Conservation (phyloP, 2,329 filamentous ascomycete genomes). For the Aquanectria penicillioides region DNA sequence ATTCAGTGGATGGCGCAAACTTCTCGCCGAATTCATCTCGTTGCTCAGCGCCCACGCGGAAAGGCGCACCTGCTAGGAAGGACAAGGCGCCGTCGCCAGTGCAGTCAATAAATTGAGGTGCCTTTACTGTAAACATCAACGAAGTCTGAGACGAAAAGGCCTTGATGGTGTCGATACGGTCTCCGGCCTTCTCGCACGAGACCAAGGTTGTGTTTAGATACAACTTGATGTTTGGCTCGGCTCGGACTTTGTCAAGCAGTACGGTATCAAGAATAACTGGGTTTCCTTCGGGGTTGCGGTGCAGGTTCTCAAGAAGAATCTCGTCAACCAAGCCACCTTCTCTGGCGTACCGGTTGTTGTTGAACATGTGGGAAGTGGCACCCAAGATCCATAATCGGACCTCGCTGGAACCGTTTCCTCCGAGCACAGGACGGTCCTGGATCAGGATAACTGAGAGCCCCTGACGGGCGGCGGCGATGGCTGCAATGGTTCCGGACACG, state of each 20-base stretch:
- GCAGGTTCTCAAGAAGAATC: constrained; percentile 38
- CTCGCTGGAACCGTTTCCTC: constrained; percentile 38
- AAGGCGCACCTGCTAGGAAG: constrained; percentile 38
- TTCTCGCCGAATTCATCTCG: constrained; percentile 36
- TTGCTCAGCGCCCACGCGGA: constrained; percentile 37
- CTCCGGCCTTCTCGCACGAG: constrained; percentile 33
- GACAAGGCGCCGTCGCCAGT: constrained; percentile 38
- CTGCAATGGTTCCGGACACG: constrained; percentile 34
- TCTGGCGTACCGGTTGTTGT: constrained; percentile 40
- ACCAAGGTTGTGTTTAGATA: constrained; percentile 38
- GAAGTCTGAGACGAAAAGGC: constrained; percentile 39
- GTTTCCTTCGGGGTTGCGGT: constrained; percentile 39
- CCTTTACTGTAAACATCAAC: constrained; percentile 41
- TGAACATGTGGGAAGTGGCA: constrained; percentile 42
- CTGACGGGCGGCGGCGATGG: constrained; percentile 35
- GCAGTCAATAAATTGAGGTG: constrained; percentile 39
- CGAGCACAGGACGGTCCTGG: constrained; percentile 37
- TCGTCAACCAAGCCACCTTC: constrained; percentile 40
- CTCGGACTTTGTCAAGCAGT: constrained; percentile 37
- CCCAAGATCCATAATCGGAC: constrained; percentile 39
- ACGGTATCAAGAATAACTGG: constrained; percentile 38
- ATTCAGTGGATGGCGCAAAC: constrained; percentile 37
- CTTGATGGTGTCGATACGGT: constrained; percentile 32
- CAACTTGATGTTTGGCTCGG: constrained; percentile 36
- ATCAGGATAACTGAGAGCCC: constrained; percentile 33